These are phyloP conservation scores for Incumbomyces lentus DNA, from an alignment of 2,329 filamentous ascomycete genomes.

Conservation along the genomic window DNA sequence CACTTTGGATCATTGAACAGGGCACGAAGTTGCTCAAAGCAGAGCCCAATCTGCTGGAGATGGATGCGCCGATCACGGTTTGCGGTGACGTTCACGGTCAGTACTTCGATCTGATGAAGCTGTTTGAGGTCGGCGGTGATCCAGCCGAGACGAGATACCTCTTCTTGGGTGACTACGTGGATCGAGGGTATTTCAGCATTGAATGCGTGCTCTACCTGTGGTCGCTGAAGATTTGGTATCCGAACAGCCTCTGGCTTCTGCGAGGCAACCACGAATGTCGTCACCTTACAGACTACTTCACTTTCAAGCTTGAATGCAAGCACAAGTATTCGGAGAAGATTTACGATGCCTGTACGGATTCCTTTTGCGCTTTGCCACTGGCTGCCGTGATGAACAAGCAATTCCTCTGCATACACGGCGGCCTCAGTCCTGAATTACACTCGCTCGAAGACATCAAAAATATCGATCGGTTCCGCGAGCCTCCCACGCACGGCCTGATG, in stretches of 20 bases:
- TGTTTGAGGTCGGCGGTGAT: slow-evolving; percentile 96
- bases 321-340: slow-evolving; percentile 97
- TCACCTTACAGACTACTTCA: slow-evolving; percentile 99
- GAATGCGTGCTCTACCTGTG: slow-evolving; percentile 98
- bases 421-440: slow-evolving; percentile 88
- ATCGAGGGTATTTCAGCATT: slow-evolving; percentile 97
- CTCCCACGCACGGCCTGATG: slow-evolving; percentile 95
- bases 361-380: slow-evolving; percentile 86
- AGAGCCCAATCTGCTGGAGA: slow-evolving; percentile 94
- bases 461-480: slow-evolving; percentile 95
- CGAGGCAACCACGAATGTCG: slow-evolving; percentile 97
- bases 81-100: slow-evolving; percentile 98
- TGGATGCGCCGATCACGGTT: slow-evolving; percentile 98
- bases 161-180: slow-evolving; percentile 95
- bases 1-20: slow-evolving; percentile 83
- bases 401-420: slow-evolving; percentile 96
- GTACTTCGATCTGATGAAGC: slow-evolving; percentile 99
- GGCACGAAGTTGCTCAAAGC: slow-evolving; percentile 78
- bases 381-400: slow-evolving; percentile 99
- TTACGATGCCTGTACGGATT: slow-evolving; percentile 97
- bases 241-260: slow-evolving; percentile 90
- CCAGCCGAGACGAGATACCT: slow-evolving; percentile 93
- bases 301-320: slow-evolving; percentile 99
- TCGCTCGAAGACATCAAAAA: slow-evolving; percentile 88
- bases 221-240: slow-evolving; percentile 98